Conservation (phyloP, 768 basidiomycete genomes). For the Amanita molliuscula region DNA sequence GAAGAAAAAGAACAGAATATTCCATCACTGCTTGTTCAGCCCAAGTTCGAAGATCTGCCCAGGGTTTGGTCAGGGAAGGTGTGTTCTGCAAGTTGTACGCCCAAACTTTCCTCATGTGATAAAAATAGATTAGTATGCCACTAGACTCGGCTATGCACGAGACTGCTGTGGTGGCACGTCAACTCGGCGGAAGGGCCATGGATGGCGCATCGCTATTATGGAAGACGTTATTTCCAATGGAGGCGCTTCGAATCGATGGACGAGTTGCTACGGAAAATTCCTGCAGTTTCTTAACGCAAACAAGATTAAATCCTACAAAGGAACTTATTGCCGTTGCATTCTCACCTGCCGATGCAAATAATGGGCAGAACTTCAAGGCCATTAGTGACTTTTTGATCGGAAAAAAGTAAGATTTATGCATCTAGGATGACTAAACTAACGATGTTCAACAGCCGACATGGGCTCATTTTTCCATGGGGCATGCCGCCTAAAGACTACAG, state of each 20-base stretch:
- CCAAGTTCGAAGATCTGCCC: slow-evolving; percentile 43
- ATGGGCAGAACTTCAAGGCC: slow-evolving; percentile 44
- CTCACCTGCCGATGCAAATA: slow-evolving; percentile 35
- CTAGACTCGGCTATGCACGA: slow-evolving; percentile 61
- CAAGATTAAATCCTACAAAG: slow-evolving; percentile 63
- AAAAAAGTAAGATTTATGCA: slow-evolving; percentile 16
- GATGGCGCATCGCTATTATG: slow-evolving; percentile 52
- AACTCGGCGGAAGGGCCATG: slow-evolving; percentile 66
- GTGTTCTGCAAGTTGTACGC: slow-evolving; percentile 13
- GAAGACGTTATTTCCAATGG: slow-evolving; percentile 66
- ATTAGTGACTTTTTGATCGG: slow-evolving; percentile 58
- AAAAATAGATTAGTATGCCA: slow-evolving; percentile 64
- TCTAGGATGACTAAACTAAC: slow-evolving; percentile 6
- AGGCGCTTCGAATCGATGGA: slow-evolving; percentile 68
- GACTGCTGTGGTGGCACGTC: slow-evolving; percentile 58
- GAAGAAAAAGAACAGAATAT: slow-evolving; percentile 24
- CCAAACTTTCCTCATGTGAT: not conserved
- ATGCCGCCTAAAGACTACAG: slow-evolving; percentile 58
- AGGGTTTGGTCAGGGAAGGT: slow-evolving; percentile 74
- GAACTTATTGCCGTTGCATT: slow-evolving; percentile 77
- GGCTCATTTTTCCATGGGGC: slow-evolving; percentile 82
- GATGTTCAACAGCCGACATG: slow-evolving; percentile 56
- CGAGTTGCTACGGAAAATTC: slow-evolving; percentile 74
- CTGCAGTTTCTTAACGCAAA: slow-evolving; percentile 68
- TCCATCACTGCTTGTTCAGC: slow-evolving; percentile 32